A percentile compares a stretch with the other conserved stretches of the same genome.
Evolutionary conservation across 225 moss, liverwort and hornwort species (phyloP).

Genomic region (Ulota crispa): DNA sequence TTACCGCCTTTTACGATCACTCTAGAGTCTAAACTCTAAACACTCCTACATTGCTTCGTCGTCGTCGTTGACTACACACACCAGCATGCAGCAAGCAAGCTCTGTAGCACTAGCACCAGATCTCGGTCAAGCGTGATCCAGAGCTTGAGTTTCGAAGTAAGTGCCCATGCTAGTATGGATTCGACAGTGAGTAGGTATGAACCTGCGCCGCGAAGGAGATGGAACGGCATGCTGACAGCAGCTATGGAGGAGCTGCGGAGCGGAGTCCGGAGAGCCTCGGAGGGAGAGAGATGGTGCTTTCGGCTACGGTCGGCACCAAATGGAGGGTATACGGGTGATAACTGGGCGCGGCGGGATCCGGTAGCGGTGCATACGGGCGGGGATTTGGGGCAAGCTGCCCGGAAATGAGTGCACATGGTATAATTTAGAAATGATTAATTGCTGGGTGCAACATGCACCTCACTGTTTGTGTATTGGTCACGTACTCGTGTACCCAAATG

Average conservation of each 20-base stretch:
- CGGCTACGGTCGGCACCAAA: background rate
- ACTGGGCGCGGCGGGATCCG: background rate
- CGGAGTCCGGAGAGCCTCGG: background rate
- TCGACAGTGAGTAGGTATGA: background rate
- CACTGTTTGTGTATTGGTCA: background rate
- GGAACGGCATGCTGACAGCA: background rate
- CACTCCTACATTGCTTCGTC: background rate
- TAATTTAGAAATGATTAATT: background rate
- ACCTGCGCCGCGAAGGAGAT: background rate
- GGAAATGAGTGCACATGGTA: background rate
- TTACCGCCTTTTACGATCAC: background rate
- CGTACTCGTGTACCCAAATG: too few relatives aligned
- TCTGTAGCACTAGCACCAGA: background rate
- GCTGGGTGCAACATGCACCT: background rate
- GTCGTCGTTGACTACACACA: background rate
- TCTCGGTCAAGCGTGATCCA: background rate
- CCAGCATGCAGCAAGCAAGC: background rate
- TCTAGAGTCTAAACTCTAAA: too few relatives aligned
- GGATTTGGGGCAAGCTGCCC: too few relatives aligned
- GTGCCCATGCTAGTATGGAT: background rate
- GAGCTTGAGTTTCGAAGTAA: background rate
- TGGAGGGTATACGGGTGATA: background rate
- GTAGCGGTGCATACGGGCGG: background rate
- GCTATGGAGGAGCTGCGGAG: background rate
- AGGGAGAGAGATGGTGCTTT: slow-evolving; percentile 10